phyloP scores from a whole-genome alignment of 768 basidiomycete species.

The Podaxis rugospora region DNA sequence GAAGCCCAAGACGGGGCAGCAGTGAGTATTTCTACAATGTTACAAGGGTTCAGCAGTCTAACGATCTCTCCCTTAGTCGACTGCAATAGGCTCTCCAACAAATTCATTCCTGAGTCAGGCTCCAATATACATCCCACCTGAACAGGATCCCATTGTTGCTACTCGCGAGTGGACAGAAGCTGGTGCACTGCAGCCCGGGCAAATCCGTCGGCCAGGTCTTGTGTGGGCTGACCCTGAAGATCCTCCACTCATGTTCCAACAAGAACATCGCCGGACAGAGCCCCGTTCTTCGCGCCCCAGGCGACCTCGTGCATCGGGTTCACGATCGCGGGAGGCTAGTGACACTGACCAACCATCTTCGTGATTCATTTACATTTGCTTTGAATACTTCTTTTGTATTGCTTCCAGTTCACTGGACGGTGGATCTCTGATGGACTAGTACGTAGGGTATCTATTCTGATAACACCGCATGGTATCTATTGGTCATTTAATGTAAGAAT shows the following conservation, averaged over 20 bases:
- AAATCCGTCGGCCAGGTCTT: constrained; percentile 51
- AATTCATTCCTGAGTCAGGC: constrained; percentile 60
- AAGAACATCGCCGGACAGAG: constrained; percentile 30
- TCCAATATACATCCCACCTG: constrained; percentile 48
- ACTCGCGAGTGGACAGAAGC: constrained; percentile 65
- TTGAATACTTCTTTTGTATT: not conserved
- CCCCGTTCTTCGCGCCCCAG: constrained; percentile 2
- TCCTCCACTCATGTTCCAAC: constrained; percentile 23
- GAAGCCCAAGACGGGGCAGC: constrained; percentile 80
- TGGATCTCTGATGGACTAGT: not conserved
- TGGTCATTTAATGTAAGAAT: constrained; percentile 4
- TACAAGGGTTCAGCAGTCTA: constrained; percentile 9
- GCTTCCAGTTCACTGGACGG: not conserved
- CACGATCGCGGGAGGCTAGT: constrained; percentile 7
- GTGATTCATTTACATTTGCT: not conserved
- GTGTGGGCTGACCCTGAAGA: constrained; percentile 62
- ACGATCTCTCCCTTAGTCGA: constrained; percentile 46
- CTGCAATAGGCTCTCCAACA: constrained; percentile 71
- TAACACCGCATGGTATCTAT: not conserved
- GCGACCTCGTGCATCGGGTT: constrained; percentile 2
- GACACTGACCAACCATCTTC: constrained; percentile 6
- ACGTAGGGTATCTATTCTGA: constrained; percentile 3
- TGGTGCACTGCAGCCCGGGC: not conserved
- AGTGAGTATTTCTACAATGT: constrained; percentile 37
- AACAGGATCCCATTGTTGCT: constrained; percentile 61